Evolutionary conservation across 2,329 filamentous ascomycete species (phyloP).

Genomic region (Fusarium udum): DNA sequence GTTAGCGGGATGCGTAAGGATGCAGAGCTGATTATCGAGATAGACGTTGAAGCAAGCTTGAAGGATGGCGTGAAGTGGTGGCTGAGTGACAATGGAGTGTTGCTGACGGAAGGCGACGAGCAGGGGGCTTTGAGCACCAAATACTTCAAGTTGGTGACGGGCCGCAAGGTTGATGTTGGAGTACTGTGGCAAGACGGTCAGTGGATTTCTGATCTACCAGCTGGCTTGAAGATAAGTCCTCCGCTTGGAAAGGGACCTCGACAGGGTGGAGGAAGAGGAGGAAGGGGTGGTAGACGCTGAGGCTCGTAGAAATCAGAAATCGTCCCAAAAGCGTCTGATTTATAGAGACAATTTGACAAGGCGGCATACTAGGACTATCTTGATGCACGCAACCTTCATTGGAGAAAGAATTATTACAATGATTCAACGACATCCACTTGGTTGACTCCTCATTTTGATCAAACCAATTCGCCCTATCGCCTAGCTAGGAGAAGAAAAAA

Average conservation of each 20-base stretch:
- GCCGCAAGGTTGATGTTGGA: constrained; percentile 66
- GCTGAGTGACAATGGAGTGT: constrained; percentile 80
- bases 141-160: constrained; percentile 78
- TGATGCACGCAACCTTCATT: not conserved
- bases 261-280: constrained; percentile 52
- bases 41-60: constrained; percentile 76
- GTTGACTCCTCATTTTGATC: not conserved
- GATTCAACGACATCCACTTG: not conserved
- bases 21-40: constrained; percentile 80
- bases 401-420: not conserved
- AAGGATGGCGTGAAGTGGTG: constrained; percentile 75
- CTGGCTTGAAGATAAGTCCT: constrained; percentile 59
- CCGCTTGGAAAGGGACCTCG: constrained; percentile 61
- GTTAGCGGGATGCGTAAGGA: constrained; percentile 83
- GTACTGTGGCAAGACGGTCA: constrained; percentile 77
- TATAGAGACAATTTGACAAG: not conserved
- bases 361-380: not conserved
- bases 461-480: not conserved
- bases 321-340: not conserved
- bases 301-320: constrained; percentile 13
- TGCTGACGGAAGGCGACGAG: constrained; percentile 69
- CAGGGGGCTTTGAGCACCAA: constrained; percentile 70
- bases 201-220: constrained; percentile 73
- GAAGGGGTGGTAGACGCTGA: constrained; percentile 34
- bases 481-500: not conserved